Evolutionary conservation across 2,329 filamentous ascomycete genomes (phyloP).

Genomic region (Alternaria infectoria): DNA sequence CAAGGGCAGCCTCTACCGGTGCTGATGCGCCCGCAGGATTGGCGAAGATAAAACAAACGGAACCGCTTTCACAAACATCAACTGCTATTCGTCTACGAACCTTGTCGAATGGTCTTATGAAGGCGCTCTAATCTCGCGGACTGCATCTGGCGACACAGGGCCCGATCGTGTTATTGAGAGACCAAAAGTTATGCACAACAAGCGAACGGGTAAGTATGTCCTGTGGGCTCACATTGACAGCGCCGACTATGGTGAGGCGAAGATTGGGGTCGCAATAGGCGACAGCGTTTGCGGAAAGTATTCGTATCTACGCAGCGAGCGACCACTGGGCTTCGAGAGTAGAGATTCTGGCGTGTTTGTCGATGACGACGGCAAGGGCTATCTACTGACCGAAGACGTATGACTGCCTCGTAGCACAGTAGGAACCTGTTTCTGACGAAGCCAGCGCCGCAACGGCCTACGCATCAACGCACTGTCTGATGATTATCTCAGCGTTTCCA

Average conservation of each 20-base stretch:
- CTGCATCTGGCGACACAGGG: slow-evolving; percentile 63
- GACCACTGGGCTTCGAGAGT: slow-evolving; percentile 58
- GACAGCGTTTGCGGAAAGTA: slow-evolving; percentile 68
- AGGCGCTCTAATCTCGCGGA: slow-evolving; percentile 63
- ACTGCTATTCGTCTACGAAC: slow-evolving; percentile 70
- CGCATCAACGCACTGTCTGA: slow-evolving; percentile 63
- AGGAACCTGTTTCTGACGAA: slow-evolving; percentile 1
- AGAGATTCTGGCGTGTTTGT: slow-evolving; percentile 67
- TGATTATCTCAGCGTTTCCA: slow-evolving; percentile 62
- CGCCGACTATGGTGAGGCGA: slow-evolving; percentile 66
- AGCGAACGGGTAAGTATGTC: slow-evolving; percentile 68
- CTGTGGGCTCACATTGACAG: slow-evolving; percentile 73
- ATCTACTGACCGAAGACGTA: slow-evolving; percentile 69
- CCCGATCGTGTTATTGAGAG: slow-evolving; percentile 69
- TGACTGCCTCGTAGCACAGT: slow-evolving; percentile 24
- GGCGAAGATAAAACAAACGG: slow-evolving; percentile 74
- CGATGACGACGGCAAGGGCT: slow-evolving; percentile 66
- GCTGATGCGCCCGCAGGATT: slow-evolving; percentile 52
- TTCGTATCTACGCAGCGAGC: slow-evolving; percentile 55
- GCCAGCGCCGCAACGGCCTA: slow-evolving; percentile 62
- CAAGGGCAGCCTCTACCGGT: no score
- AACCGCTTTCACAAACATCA: slow-evolving; percentile 66
- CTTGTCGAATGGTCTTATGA: slow-evolving; percentile 69
- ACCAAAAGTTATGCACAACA: slow-evolving; percentile 73
- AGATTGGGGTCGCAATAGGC: slow-evolving; percentile 68